Base-by-base conservation (phyloP, 164 flowering plant genomes). In the Sextonia rubra region DNA sequence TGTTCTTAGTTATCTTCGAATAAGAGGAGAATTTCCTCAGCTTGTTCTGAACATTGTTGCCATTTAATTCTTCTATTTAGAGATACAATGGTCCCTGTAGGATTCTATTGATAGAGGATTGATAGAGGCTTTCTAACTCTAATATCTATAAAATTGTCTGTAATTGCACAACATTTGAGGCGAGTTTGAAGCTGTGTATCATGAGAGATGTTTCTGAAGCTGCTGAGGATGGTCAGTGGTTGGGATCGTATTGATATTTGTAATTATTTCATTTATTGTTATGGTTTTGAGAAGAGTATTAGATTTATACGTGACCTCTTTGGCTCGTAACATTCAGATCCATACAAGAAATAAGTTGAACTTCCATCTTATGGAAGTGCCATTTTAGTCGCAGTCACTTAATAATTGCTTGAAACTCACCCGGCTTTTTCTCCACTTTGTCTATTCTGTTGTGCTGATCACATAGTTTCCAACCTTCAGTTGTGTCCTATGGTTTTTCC, bases 1-100 rank as follows among this genome's bases (percentile, higher is more conserved):
- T n/a, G 44, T 30, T 1, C 63, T 25, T 27, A 18, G 29, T 25
- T 69, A 25, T 56, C 47, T 56, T 37, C 22, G 9, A 27, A 32
- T 20, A 58, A 58, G 65, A 30, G 72, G 71, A 61, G 61, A 72
- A 69, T 30, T 65, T 80, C 84, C 84, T 83, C 76, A 66, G 25
- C n/a, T 62, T 65, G 23, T 77, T 47, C 8, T 77, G 47, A 66
- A 62, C 75, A 47, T 69, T 14, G 60, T 56, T 37, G 11, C 29
- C 52, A 58, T 37, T 70, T 32, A 66, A 73, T 48, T 75, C 68
- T 76, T 80, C 73, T 58, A 65, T 68, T 47, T 48, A 69, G 56
- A n/a, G 47, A 73, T 66, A 72, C 61, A 0, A 44, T 70, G 47
- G 73, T 63, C 60, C 68, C 29, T 48, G 24, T 8, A 24, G 11